Percentiles rank a stretch among this genome's conserved stretches.
Conservation (phyloP, 2,329 filamentous ascomycete species). For the Xylaria hypoxylon region DNA sequence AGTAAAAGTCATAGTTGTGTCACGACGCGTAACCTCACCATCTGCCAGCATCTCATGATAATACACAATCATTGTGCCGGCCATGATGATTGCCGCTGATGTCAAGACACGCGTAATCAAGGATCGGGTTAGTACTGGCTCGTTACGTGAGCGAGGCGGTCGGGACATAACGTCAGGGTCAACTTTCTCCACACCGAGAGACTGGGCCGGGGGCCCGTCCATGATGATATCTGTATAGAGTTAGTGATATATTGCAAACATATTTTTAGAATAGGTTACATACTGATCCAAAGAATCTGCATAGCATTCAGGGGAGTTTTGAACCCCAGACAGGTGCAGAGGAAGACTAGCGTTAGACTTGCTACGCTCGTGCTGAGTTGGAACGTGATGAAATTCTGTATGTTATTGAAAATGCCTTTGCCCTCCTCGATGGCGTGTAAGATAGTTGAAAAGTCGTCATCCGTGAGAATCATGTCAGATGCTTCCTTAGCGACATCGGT, state of each 20-base stretch:
- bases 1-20: slow-evolving; percentile 99
- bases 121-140: slow-evolving; percentile 87
- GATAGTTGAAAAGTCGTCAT: slow-evolving; percentile 92
- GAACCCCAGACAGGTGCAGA: slow-evolving; percentile 93
- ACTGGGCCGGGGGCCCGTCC: slow-evolving; percentile 98
- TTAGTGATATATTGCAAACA: slow-evolving; percentile 39
- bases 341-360: slow-evolving; percentile 86
- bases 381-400: slow-evolving; percentile 99
- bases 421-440: slow-evolving; percentile 96
- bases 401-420: slow-evolving; percentile 99
- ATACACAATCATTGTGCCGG: slow-evolving; percentile 92
- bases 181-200: slow-evolving; percentile 93
- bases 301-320: slow-evolving; percentile 97
- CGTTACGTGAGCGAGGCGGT: slow-evolving; percentile 84
- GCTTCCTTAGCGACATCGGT: slow-evolving; percentile 98
- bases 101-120: slow-evolving; percentile 88
- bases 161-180: slow-evolving; percentile 94
- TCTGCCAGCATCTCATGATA: slow-evolving; percentile 89
- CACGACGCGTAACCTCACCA: slow-evolving; percentile 85
- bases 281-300: slow-evolving; percentile 99
- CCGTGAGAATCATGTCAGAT: slow-evolving; percentile 91
- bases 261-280: slow-evolving; percentile 54
- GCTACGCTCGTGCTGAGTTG: slow-evolving; percentile 97
- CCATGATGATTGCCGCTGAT: slow-evolving; percentile 89
- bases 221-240: slow-evolving; percentile 87